A percentile compares a stretch with the other conserved stretches of the same genome.
These are phyloP conservation scores for Piper betle DNA, from an alignment of 164 flowering plant species.

Conservation along the genomic window DNA sequence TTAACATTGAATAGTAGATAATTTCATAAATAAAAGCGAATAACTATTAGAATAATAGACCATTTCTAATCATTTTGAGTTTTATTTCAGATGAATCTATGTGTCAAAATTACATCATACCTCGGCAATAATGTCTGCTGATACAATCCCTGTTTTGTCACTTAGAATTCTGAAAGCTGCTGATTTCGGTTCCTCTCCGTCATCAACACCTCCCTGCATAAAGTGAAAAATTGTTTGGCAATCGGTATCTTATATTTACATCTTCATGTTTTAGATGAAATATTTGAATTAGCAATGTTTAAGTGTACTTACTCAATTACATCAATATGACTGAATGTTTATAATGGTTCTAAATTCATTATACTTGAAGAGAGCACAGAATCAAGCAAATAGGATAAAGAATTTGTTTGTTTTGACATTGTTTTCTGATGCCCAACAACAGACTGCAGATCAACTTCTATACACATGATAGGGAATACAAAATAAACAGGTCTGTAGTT, in stretches of 20 bases:
- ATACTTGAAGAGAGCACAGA: neutral
- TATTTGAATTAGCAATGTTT: no score
- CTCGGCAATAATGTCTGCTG: conserved; percentile 81
- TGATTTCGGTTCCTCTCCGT: conserved; percentile 69
- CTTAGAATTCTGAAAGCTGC: conserved; percentile 71
- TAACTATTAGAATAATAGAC: neutral
- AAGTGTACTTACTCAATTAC: neutral
- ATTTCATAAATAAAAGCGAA: no score
- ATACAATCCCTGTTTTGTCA: conserved; percentile 82
- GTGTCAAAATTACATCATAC: conserved; percentile 20
- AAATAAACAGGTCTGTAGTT: no score
- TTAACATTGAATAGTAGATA: no score
- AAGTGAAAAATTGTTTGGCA: neutral
- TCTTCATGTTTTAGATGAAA: no score
- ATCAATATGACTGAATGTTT: no score
- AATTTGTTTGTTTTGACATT: neutral
- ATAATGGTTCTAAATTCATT: neutral
- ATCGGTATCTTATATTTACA: neutral
- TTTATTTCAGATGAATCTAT: neutral
- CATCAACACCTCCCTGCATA: conserved; percentile 86
- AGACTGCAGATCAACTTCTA: no score
- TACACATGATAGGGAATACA: no score
- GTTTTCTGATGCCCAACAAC: no score
- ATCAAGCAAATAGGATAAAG: neutral
- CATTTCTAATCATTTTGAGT: no score